These are phyloP conservation scores for Trametes cubensis DNA, from an alignment of 768 basidiomycete genomes.

Conservation along the genomic window DNA sequence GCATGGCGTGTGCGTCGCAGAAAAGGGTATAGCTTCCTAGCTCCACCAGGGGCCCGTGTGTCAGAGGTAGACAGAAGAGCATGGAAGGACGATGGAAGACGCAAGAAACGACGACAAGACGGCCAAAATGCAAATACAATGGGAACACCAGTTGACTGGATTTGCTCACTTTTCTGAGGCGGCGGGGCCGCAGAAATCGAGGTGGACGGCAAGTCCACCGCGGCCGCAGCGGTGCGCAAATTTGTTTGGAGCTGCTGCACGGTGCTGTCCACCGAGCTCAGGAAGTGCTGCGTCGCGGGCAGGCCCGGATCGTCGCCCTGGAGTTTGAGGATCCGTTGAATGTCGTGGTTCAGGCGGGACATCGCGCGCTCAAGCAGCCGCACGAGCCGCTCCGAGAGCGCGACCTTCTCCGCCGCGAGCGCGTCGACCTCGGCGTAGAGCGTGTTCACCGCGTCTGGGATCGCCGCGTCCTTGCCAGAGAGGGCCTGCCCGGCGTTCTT, in stretches of 20 bases:
- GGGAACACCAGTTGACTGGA: background rate
- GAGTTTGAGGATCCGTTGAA: conserved; percentile 45
- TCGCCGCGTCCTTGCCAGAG: conserved; percentile 39
- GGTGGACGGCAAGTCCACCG: conserved; percentile 28
- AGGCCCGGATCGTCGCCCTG: conserved; percentile 48
- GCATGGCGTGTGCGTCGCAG: background rate
- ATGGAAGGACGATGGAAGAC: no score
- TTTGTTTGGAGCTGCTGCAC: conserved; percentile 45
- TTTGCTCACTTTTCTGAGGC: conserved; percentile 26
- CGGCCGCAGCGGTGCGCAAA: conserved; percentile 39
- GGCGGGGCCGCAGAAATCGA: conserved; percentile 22
- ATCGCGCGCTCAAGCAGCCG: conserved; percentile 48
- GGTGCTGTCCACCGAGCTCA: conserved; percentile 34
- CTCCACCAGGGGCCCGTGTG: no score
- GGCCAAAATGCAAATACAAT: background rate
- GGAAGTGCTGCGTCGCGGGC: conserved; percentile 34
- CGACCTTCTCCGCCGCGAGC: conserved; percentile 47
- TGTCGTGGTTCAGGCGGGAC: conserved; percentile 50
- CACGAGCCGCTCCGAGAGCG: conserved; percentile 46
- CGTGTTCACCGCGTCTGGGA: conserved; percentile 39
- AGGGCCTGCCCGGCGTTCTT: conserved; percentile 34
- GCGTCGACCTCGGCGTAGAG: conserved; percentile 35
- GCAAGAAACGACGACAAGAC: background rate
- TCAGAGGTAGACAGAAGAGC: no score
- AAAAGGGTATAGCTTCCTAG: no score